Percentiles rank a stretch among this genome's conserved stretches.
phyloP scores from a whole-genome alignment of 805 yeast genomes.

The Blastobotrys parvus region DNA sequence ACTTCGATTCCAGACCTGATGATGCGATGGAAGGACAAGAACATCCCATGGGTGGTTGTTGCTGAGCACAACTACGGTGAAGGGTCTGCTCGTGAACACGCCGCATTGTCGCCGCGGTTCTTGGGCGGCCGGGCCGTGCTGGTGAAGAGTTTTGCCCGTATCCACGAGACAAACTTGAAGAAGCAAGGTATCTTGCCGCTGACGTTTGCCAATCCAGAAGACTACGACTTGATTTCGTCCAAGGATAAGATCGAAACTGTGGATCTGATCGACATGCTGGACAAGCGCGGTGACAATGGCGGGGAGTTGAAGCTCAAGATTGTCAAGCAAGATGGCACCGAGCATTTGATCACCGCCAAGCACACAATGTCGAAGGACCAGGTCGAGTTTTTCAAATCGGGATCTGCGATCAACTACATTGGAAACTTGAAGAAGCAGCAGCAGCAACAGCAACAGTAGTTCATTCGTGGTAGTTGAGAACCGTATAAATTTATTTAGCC shows the following conservation, averaged over 20 bases:
- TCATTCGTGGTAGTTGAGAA: too few species aligned
- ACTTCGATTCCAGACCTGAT: slow-evolving; percentile 90
- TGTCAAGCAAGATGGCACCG: slow-evolving; percentile 64
- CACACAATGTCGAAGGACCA: slow-evolving; percentile 98
- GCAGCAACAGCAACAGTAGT: slow-evolving; percentile 1
- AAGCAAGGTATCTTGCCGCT: slow-evolving; percentile 97
- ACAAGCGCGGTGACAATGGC: slow-evolving; percentile 80
- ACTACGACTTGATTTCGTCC: slow-evolving; percentile 70
- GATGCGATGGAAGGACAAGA: slow-evolving; percentile 87
- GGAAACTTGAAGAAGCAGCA: slow-evolving; percentile 35
- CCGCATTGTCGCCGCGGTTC: slow-evolving; percentile 92
- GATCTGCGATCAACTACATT: slow-evolving; percentile 91
- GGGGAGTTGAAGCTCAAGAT: slow-evolving; percentile 67
- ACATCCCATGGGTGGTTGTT: slow-evolving; percentile 85
- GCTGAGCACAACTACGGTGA: slow-evolving; percentile 99
- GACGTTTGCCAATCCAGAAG: slow-evolving; percentile 82
- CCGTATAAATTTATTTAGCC: too few species aligned
- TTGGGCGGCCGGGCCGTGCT: slow-evolving; percentile 84
- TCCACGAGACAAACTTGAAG: slow-evolving; percentile 95
- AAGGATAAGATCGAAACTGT: slow-evolving; percentile 75
- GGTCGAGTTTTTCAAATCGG: slow-evolving; percentile 92
- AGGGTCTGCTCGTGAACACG: slow-evolving; percentile 99
- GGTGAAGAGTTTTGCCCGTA: slow-evolving; percentile 94
- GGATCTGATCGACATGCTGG: slow-evolving; percentile 66
- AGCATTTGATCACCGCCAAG: slow-evolving; percentile 63